Conservation (phyloP, 768 basidiomycete genomes). For the Rhizopogon salebrosus region DNA sequence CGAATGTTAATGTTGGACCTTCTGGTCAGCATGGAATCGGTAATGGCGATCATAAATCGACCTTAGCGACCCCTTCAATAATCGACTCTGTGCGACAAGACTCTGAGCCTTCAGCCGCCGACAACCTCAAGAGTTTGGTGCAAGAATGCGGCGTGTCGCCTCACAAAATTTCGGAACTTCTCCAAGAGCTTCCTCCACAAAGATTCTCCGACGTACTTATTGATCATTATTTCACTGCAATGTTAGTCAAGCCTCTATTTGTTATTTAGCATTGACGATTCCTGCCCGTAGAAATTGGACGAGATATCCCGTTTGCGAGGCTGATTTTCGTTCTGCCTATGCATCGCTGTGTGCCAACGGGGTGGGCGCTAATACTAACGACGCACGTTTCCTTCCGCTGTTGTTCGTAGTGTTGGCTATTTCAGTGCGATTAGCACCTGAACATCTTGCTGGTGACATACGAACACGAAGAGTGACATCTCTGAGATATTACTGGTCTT, state of each 20-base stretch:
- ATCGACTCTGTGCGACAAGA: conserved; percentile 40
- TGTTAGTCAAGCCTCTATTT: conserved; percentile 40
- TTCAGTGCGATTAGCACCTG: conserved; percentile 79
- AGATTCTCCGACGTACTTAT: conserved; percentile 72
- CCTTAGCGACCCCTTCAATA: conserved; percentile 24
- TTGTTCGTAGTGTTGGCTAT: conserved; percentile 91
- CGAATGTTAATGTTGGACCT: conserved; percentile 7
- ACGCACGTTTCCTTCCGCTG: conserved; percentile 84
- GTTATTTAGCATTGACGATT: conserved; percentile 1
- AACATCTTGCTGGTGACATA: conserved; percentile 76
- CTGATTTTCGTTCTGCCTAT: conserved; percentile 72
- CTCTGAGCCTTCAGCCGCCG: conserved; percentile 53
- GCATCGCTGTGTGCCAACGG: conserved; percentile 59
- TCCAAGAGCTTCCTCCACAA: conserved; percentile 82
- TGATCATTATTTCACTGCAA: conserved; percentile 72
- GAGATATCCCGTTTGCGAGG: conserved; percentile 85
- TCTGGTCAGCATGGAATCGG: conserved; percentile 20
- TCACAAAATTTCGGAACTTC: conserved; percentile 83
- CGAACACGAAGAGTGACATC: conserved; percentile 73
- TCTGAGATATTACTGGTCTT: conserved; percentile 92
- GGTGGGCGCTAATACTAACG: conserved; percentile 60
- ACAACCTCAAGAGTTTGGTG: conserved; percentile 80
- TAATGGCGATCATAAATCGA: conserved; percentile 19
- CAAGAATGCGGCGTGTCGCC: conserved; percentile 92
- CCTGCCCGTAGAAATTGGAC: conserved; percentile 73